phyloP scores from a whole-genome alignment of 192 early-diverging fungal genomes.

The Mortierella antarctica region DNA sequence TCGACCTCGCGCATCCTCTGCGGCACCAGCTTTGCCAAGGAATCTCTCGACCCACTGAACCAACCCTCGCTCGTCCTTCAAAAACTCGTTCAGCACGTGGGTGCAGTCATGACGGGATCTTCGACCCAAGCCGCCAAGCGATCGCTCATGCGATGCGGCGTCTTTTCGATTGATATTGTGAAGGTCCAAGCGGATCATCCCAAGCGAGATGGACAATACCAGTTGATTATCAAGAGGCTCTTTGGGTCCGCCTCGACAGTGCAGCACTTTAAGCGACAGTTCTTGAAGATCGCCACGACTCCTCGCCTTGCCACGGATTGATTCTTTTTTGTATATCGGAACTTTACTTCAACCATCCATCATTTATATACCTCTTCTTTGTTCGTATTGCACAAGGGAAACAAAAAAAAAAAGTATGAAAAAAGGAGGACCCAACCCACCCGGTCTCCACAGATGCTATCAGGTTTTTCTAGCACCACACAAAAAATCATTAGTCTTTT shows the following conservation, averaged over 20 bases:
- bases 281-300: constrained; percentile 15
- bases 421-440: no score
- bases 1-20: constrained; percentile 45
- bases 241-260: constrained; percentile 37
- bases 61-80: constrained; percentile 1
- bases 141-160: constrained; percentile 10
- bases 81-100: constrained; percentile 29
- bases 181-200: neutral
- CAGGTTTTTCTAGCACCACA: no score
- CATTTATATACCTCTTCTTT: no score
- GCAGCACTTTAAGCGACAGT: constrained; percentile 37
- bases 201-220: constrained; percentile 1
- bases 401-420: no score
- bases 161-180: constrained; percentile 50
- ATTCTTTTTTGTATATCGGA: neutral
- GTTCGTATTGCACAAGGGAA: no score
- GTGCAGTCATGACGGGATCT: constrained; percentile 31
- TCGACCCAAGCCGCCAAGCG: constrained; percentile 4
- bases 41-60: neutral
- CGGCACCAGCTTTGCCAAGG: constrained; percentile 27
- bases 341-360: neutral
- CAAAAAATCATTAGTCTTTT: no score
- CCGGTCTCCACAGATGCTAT: no score
- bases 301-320: neutral
- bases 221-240: constrained; percentile 34